Base-by-base conservation (phyloP, 345 rosid genomes). In the Populus davidiana region DNA sequence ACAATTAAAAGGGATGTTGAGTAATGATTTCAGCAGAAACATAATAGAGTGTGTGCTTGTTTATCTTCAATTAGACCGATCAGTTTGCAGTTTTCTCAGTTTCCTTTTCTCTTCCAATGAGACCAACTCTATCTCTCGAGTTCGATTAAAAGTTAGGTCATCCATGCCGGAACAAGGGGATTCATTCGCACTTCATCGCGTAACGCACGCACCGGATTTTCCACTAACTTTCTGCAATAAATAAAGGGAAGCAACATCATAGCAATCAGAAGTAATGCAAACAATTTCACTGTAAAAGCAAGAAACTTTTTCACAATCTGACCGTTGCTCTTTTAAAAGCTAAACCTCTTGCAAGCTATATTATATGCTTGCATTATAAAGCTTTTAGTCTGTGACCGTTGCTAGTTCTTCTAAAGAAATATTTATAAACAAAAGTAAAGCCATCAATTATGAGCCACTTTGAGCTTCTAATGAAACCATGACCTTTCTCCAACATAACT, bases 291-390 rank as follows among this genome's bases (percentile, higher is more conserved):
- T 67, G 25, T 33, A 7, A 74, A 69, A 74, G 73, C 69, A 74
- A 25, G 59, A 11, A 62, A 62, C 80, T 25, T 71, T 71, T n/a
- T 9, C 44, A 64, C 38, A 43, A 59, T 23, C 54, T 69, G 82
- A 61, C 74, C 61, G 27, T 14, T 79, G 50, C 75, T 75, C 70
- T 75, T 80, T 29, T n/a, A 74, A 79, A 79, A 44, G 78, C 69
- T 39, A n/a, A 73, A 79, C 71, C 49, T 78, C 71, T 71, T 63
- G 8, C 29, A 12, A 44, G 50, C 69, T 14, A 66, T 59, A 39
- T 5, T 10, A 41, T 41, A 41, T 41, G 44, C 44, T 41, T 41
- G 44, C 44, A 41, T 41, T 41, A 20, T 29, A 20, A 20, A 23
- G 35, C 36, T 43, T 70, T 64, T 36, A 13, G 43, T 20, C 44